phyloP scores from a whole-genome alignment of 805 yeast species.

The Candida sonorensis region DNA sequence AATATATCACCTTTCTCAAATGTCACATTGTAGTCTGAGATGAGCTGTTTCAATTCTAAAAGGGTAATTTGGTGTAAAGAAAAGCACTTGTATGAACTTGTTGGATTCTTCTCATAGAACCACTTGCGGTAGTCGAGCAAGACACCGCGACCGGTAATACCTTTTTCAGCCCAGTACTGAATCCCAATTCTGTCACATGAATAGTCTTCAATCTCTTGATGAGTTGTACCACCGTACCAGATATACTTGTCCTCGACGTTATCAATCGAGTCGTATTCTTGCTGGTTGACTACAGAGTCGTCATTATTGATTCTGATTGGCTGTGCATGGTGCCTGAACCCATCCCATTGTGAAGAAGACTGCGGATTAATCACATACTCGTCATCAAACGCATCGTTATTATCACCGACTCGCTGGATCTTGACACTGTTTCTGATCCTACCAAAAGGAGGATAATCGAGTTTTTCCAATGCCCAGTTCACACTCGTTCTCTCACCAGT shows the following conservation, averaged over 20 bases:
- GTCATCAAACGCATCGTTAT: constrained; percentile 17
- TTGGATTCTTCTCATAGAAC: constrained; percentile 20
- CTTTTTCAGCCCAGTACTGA: constrained; percentile 20
- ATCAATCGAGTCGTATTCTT: constrained; percentile 11
- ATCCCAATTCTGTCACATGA: constrained; percentile 6
- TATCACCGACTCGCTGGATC: constrained; percentile 4
- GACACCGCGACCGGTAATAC: constrained; percentile 29
- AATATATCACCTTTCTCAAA: constrained; percentile 25
- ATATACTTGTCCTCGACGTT: constrained; percentile 2
- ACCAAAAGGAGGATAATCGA: constrained; percentile 9
- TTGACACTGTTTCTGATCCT: constrained; percentile 3
- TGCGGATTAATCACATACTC: constrained; percentile 21
- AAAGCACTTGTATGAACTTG: constrained; percentile 18
- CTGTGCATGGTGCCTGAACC: constrained; percentile 23
- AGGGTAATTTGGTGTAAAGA: constrained; percentile 17
- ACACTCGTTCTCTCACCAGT: constrained; percentile 10
- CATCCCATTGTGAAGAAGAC: constrained; percentile 25
- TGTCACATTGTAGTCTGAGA: constrained; percentile 16
- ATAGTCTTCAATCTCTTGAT: constrained; percentile 6
- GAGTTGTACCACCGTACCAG: constrained; percentile 9
- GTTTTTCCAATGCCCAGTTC: constrained; percentile 9
- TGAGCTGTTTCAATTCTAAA: constrained; percentile 16
- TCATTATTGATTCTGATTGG: constrained; percentile 11
- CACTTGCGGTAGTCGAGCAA: constrained; percentile 25
- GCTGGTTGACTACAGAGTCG: constrained; percentile 16